These are phyloP conservation scores for Sclerotinia nivalis DNA, from an alignment of 2,329 filamentous ascomycete genomes.

Conservation along the genomic window DNA sequence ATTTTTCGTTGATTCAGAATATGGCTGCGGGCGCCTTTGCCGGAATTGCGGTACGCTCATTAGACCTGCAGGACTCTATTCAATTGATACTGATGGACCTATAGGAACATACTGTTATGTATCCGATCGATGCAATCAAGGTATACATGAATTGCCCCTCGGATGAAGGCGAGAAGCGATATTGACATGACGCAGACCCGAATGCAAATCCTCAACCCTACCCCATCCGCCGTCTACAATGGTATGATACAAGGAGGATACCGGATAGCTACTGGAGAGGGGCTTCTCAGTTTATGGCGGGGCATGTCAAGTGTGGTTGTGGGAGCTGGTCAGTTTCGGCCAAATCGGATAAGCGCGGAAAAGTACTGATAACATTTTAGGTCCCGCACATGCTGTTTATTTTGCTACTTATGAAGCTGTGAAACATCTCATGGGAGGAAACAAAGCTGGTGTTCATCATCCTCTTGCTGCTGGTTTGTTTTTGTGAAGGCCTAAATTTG, in stretches of 20 bases:
- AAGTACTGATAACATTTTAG: slow-evolving; percentile 50
- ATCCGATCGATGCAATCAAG: slow-evolving; percentile 97
- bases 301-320: slow-evolving; percentile 95
- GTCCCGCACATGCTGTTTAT: slow-evolving; percentile 95
- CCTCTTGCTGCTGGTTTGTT: slow-evolving; percentile 83
- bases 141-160: slow-evolving; percentile 48
- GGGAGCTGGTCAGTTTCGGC: slow-evolving; percentile 72
- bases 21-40: slow-evolving; percentile 97
- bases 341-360: slow-evolving; percentile 9
- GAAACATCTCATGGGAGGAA: slow-evolving; percentile 94
- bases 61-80: slow-evolving; percentile 25
- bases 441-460: slow-evolving; percentile 83
- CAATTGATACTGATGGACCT: slow-evolving; percentile 28
- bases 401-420: slow-evolving; percentile 98
- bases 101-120: slow-evolving; percentile 98
- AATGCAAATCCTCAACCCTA: slow-evolving; percentile 94
- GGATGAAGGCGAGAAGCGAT: not conserved
- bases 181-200: slow-evolving; percentile 65
- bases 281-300: slow-evolving; percentile 88
- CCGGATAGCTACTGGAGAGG: slow-evolving; percentile 87
- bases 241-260: slow-evolving; percentile 91
- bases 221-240: slow-evolving; percentile 76
- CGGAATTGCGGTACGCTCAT: slow-evolving; percentile 50
- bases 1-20: slow-evolving; percentile 91
- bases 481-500: slow-evolving; percentile 14